Base-by-base conservation (phyloP, 768 basidiomycete species). In the Tulasnella sp. region DNA sequence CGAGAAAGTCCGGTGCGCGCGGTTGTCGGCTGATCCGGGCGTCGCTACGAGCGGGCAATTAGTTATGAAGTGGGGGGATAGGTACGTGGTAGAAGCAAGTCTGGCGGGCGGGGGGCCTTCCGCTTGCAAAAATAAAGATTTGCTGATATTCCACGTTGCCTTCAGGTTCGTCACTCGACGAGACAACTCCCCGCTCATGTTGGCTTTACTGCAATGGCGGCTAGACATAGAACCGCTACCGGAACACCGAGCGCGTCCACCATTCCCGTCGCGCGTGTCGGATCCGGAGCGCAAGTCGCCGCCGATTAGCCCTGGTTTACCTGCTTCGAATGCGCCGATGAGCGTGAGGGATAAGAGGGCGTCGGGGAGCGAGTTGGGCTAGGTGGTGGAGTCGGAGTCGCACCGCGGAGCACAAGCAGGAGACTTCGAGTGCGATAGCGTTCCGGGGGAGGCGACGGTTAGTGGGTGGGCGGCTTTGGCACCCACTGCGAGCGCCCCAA, bases 381-480 rank as follows among this genome's bases (percentile, higher is more conserved):
- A 89, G 91, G 52, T 95, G 95, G 94, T 96, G 94, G 94, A 91
- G 89, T 80, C 87, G 93, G 27, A 92, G 90, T 84, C 78, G 5
- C 5, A 46, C 46, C 3, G 46, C 46, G 12, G 46, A 46, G 46
- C 46, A 46, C 8, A 3, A 46, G 46, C 46, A 46, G 46, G 5
- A 40, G 5, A 40, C 46, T 14, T 14, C 12, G 19, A 46, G 83
- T 6, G 80, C 40, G 19, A 77, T 86, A 85, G 46, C 7, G 46
- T 46, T 16, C 12, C 46, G 12, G 46, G 14, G 12, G 46, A 46
- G 46, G 46, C 19, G 46, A 19, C 14, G 18, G 46, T 40, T 40
- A 10, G 46, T 46, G 46, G 46, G 12, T 8, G 46, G 18, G 8
- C 46, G 12, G 46, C 46, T 4, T 19, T 19, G 3, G 19, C 18